Evolutionary conservation across 805 yeast species (phyloP).

Genomic region (Saccharomycopsis sp.): DNA sequence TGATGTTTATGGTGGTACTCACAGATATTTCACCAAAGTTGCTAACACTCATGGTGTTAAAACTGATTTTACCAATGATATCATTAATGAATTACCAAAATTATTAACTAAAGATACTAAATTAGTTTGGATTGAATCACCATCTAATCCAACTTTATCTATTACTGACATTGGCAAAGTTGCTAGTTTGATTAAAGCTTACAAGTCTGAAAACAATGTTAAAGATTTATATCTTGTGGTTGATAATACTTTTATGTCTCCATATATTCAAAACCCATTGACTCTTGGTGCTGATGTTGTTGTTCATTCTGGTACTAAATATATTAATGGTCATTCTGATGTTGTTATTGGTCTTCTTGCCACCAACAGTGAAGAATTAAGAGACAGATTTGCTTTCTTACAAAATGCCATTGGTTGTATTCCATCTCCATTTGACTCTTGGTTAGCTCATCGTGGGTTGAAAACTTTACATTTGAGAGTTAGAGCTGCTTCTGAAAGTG

Average conservation of each 20-base stretch:
- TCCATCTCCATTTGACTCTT: constrained; percentile 83
- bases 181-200: constrained; percentile 37
- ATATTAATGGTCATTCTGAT: constrained; percentile 87
- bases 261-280: constrained; percentile 80
- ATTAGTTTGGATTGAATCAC: constrained; percentile 82
- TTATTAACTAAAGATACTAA: constrained; percentile 53
- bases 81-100: constrained; percentile 46
- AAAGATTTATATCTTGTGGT: constrained; percentile 57
- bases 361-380: constrained; percentile 49
- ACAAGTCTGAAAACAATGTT: constrained; percentile 29
- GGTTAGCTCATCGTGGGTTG: constrained; percentile 89
- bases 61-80: constrained; percentile 55
- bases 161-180: constrained; percentile 67
- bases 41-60: constrained; percentile 71
- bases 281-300: constrained; percentile 78
- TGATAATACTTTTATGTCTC: constrained; percentile 83
- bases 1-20: constrained; percentile 89
- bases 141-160: constrained; percentile 78
- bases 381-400: constrained; percentile 59
- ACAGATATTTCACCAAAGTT: constrained; percentile 80
- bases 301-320: constrained; percentile 82
- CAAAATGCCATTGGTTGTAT: constrained; percentile 86
- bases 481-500: constrained; percentile 55
- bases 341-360: constrained; percentile 82
- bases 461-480: constrained; percentile 79